phyloP scores from a whole-genome alignment of 129 eudicot species.

The Sambucus nigra region DNA sequence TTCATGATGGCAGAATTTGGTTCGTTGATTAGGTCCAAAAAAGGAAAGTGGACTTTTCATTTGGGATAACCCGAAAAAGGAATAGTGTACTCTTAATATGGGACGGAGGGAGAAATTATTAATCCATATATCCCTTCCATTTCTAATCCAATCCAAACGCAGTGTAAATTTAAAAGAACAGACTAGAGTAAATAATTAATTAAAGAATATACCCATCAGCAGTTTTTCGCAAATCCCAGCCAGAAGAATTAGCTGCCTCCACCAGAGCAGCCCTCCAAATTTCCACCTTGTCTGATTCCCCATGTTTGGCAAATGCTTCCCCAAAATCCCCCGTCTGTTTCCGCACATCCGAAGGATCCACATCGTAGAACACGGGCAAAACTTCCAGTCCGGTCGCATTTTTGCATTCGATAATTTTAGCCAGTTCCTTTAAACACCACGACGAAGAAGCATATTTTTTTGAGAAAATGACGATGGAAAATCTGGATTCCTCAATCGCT shows the following conservation, averaged over 20 bases:
- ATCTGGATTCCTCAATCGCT: background rate
- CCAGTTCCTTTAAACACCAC: slow-evolving; percentile 2
- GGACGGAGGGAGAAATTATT: too few relatives aligned
- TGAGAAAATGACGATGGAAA: background rate
- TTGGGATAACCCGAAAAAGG: too few relatives aligned
- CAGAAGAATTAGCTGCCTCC: slow-evolving; percentile 1
- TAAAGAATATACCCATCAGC: background rate
- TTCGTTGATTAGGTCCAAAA: too few relatives aligned
- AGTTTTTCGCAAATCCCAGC: background rate
- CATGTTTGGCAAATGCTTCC: background rate
- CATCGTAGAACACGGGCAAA: slow-evolving; percentile 5
- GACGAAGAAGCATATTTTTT: background rate
- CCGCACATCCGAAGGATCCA: slow-evolving; percentile 4
- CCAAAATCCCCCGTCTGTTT: background rate
- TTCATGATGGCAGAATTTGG: too few relatives aligned
- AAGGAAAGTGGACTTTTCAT: too few relatives aligned
- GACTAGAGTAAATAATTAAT: background rate
- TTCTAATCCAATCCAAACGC: too few relatives aligned
- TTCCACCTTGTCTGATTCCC: background rate
- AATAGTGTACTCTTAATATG: too few relatives aligned
- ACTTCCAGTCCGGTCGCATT: background rate
- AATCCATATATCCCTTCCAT: too few relatives aligned
- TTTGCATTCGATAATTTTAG: background rate
- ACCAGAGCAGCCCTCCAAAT: background rate
- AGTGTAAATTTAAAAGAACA: background rate